Percentiles rank a stretch among this genome's conserved stretches.
phyloP scores from a whole-genome alignment of 441 rosid species.

The Populus hybrid region DNA sequence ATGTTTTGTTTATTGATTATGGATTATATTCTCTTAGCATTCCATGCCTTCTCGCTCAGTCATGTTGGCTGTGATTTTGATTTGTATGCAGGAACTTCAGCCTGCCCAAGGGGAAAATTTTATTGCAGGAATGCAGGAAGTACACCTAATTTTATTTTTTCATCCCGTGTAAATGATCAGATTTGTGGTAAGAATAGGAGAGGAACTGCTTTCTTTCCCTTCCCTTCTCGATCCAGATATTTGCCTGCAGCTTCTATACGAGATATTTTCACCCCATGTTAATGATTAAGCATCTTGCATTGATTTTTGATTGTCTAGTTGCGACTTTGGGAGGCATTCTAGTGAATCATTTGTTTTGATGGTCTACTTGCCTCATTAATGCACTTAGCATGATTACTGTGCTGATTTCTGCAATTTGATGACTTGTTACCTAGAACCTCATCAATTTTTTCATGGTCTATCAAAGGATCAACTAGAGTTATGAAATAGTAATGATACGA shows the following conservation, averaged over 20 bases:
- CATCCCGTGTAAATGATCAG: constrained; percentile 76
- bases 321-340: not conserved
- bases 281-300: not conserved
- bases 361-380: not conserved
- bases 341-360: not conserved
- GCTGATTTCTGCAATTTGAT: not conserved
- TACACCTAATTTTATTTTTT: constrained; percentile 60
- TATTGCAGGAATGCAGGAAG: constrained; percentile 83
- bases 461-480: not conserved
- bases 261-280: not conserved
- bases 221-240: not conserved
- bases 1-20: not conserved
- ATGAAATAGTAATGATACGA: not conserved
- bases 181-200: constrained; percentile 59
- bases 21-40: not conserved
- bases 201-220: not conserved
- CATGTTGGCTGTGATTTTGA: constrained; percentile 16
- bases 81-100: constrained; percentile 73
- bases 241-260: not conserved
- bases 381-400: not conserved
- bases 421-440: not conserved
- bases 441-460: not conserved
- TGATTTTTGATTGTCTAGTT: not conserved
- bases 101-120: constrained; percentile 80
- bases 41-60: constrained; percentile 2